These are phyloP conservation scores for Solanum ossicruentum DNA, from an alignment of 257 asterid genomes.

Conservation along the genomic window DNA sequence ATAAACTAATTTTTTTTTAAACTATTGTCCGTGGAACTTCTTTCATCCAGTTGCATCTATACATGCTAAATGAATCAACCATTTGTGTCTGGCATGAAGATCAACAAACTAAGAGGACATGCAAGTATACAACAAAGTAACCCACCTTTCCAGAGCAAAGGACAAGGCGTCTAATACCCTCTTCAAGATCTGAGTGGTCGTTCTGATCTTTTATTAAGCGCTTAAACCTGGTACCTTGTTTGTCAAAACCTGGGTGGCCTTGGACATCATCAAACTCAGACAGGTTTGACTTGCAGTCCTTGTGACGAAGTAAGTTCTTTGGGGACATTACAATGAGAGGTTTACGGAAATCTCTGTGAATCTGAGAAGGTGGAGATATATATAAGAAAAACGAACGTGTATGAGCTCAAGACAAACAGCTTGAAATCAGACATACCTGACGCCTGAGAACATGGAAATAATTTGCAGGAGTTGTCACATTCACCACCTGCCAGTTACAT, in stretches of 20 bases:
- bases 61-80: not conserved
- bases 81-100: not conserved
- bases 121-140: not conserved
- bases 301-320: slow-evolving; percentile 85
- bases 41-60: not conserved
- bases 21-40: not conserved
- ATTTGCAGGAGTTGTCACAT: slow-evolving; percentile 97
- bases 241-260: slow-evolving; percentile 96
- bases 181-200: slow-evolving; percentile 65
- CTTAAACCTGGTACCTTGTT: slow-evolving; percentile 95
- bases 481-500: slow-evolving; percentile 98
- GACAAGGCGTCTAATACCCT: slow-evolving; percentile 68
- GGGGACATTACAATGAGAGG: slow-evolving; percentile 96
- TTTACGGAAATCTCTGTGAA: slow-evolving; percentile 88
- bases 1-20: not conserved
- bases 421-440: slow-evolving; percentile 45
- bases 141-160: slow-evolving; percentile 95
- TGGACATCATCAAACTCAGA: slow-evolving; percentile 89
- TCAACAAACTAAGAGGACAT: not conserved
- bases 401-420: not conserved
- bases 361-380: slow-evolving; percentile 24
- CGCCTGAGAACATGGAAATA: slow-evolving; percentile 97
- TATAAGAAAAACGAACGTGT: slow-evolving; percentile 7
- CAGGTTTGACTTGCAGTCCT: slow-evolving; percentile 83
- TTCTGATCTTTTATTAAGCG: slow-evolving; percentile 88